Evolutionary conservation across 306 rosid species (phyloP), one percentile per base, ranked within the genome.

Genomic region (Vigna angularis): DNA sequence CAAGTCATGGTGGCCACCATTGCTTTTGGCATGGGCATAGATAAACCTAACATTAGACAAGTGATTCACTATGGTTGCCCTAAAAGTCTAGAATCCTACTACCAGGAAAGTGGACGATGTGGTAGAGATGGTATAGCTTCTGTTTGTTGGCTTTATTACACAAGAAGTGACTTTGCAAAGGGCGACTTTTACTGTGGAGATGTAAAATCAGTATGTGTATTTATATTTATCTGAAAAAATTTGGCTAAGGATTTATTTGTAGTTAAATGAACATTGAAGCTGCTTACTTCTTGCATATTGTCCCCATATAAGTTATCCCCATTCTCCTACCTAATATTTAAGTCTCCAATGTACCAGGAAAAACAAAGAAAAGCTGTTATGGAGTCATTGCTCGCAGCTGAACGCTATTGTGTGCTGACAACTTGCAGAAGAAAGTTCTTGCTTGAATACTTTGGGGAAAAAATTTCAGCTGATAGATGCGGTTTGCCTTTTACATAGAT

Each of bases 11-110:
- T 93, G 80, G 98, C 98, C 28, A 93, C 98, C 55, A 69, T 93
- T 72, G 97, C 98, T 77, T 93, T 93, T 88, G 98, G 98, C 57
- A 93, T 93, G 97, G 98, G 98, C 64, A 93, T 93, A 76, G 98
- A 93, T 85, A 93, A 93, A 86, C 98, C 98, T 58, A 88, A 91
- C 77, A 84, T 93, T 83, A 87, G 98, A 81, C 88, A 88, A 81
- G 98, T 93, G 80, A 93, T 93, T 79, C 98, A 93, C 78, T 91
- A 88, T 81, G 98, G 98, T 65, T 93, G 98, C 85, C 98, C 97
- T 13, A 93, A 93, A 86, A 91, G 90, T 87, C 80, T 88, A 70
- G 97, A 93, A 80, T 88, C 90, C 72, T 93, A 93, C 84, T 93
- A 91, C 87, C 98, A 93, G 86, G 98, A 87, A 91, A 93, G 97